A percentile compares a stretch with the other conserved stretches of the same genome.
Conservation (phyloP, 2,329 filamentous ascomycete genomes). For the Macrophomina pseudophaseolina region DNA sequence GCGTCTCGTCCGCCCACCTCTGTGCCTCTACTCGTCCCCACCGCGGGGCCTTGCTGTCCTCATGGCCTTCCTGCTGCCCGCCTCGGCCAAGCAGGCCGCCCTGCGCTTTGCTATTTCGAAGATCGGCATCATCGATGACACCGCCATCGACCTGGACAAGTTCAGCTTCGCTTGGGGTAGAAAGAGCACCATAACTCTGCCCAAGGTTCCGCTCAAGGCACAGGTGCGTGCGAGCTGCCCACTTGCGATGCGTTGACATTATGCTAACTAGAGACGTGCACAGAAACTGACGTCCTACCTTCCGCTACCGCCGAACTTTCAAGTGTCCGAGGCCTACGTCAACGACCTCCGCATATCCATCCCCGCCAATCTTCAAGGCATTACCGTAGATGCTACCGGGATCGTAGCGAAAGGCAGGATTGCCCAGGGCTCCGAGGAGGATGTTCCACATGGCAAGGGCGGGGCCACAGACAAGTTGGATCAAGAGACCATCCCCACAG, state of each 20-base stretch:
- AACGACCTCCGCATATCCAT: slow-evolving; percentile 79
- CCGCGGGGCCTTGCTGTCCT: slow-evolving; percentile 27
- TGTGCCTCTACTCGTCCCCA: slow-evolving; percentile 8
- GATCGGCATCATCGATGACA: slow-evolving; percentile 85
- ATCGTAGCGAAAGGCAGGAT: slow-evolving; percentile 66
- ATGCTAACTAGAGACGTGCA: slow-evolving; percentile 30
- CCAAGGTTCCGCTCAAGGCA: slow-evolving; percentile 81
- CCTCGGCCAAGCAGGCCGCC: slow-evolving; percentile 82
- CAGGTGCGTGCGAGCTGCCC: slow-evolving; percentile 60
- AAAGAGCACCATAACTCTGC: slow-evolving; percentile 81
- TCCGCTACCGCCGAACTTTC: slow-evolving; percentile 74
- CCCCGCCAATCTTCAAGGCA: slow-evolving; percentile 86
- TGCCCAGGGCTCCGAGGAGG: not conserved
- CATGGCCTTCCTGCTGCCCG: slow-evolving; percentile 75
- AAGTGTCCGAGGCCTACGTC: slow-evolving; percentile 75
- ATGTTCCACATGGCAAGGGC: not conserved
- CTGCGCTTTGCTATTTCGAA: slow-evolving; percentile 84
- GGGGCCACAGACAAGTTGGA: slow-evolving; percentile 18
- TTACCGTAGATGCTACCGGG: slow-evolving; percentile 80
- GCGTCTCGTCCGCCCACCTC: slow-evolving; percentile 37
- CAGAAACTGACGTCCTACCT: slow-evolving; percentile 81
- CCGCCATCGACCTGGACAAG: slow-evolving; percentile 82
- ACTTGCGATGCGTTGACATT: slow-evolving; percentile 1
- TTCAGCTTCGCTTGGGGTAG: slow-evolving; percentile 85
- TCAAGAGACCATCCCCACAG: slow-evolving; percentile 63